Evolutionary conservation across 192 early-diverging fungal genomes (phyloP).

Genomic region (Gonapodya prolifera): DNA sequence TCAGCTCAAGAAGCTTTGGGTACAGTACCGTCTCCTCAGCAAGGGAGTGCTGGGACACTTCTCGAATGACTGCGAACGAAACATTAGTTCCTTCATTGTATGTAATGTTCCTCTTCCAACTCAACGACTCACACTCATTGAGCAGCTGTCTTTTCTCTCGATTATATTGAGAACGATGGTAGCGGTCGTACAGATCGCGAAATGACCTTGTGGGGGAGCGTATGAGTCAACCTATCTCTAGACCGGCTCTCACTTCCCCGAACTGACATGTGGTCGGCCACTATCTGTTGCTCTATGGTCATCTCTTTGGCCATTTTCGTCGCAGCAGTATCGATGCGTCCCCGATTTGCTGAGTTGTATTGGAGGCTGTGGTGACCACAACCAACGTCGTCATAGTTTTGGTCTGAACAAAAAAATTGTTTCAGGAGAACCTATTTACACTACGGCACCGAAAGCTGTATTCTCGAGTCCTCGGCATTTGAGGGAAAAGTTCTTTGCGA

Average conservation of each 20-base stretch:
- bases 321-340: too few species aligned
- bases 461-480: conserved; percentile 15
- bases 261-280: not conserved
- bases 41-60: not conserved
- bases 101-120: not conserved
- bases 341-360: too few species aligned
- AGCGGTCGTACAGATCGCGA: not conserved
- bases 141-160: not conserved
- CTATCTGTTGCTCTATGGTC: not conserved
- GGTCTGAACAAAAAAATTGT: too few species aligned
- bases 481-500: conserved; percentile 13
- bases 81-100: not conserved
- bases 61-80: too few species aligned
- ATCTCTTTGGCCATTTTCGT: not conserved
- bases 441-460: conserved; percentile 12
- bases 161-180: not conserved
- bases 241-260: not conserved
- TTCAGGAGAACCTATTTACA: conserved; percentile 9
- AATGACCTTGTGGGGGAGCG: not conserved
- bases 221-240: not conserved
- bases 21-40: not conserved
- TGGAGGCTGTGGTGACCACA: too few species aligned
- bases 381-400: too few species aligned
- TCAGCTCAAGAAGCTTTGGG: not conserved
- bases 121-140: not conserved